These are phyloP conservation scores for Alternaria burnsii DNA, from an alignment of 2,329 filamentous ascomycete species.

Conservation along the genomic window DNA sequence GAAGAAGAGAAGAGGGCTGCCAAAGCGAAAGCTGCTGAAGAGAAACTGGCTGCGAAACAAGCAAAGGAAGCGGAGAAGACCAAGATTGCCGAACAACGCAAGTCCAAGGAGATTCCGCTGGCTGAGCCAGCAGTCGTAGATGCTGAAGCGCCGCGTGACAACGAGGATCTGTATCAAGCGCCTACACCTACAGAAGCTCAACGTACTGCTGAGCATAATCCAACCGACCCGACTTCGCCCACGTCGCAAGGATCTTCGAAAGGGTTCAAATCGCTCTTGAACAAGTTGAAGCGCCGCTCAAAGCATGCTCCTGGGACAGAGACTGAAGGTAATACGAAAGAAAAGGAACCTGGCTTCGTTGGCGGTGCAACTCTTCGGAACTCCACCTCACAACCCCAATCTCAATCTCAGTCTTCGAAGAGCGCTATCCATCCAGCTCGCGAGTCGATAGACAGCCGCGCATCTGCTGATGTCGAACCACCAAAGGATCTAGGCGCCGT, in stretches of 20 bases:
- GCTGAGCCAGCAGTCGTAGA: conserved; percentile 17
- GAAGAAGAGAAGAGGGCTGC: conserved; percentile 63
- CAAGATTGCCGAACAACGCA: conserved; percentile 63
- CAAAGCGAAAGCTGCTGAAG: conserved; percentile 61
- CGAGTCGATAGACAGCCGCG: conserved; percentile 13
- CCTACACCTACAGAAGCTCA: conserved; percentile 17
- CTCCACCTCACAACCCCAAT: conserved; percentile 29
- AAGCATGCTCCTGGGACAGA: conserved; percentile 37
- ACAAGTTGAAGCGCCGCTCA: conserved; percentile 51
- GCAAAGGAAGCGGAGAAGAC: conserved; percentile 57
- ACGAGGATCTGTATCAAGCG: conserved; percentile 34
- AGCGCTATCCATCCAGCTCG: conserved; percentile 10
- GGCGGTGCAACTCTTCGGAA: conserved; percentile 54
- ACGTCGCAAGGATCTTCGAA: conserved; percentile 45
- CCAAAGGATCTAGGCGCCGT: conserved; percentile 25
- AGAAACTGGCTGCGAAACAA: conserved; percentile 52
- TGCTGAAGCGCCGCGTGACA: conserved; percentile 10
- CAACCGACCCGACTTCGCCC: conserved; percentile 29
- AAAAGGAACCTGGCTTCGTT: conserved; percentile 51
- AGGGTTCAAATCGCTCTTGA: conserved; percentile 49
- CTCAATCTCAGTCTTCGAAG: conserved; percentile 20
- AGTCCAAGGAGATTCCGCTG: conserved; percentile 50
- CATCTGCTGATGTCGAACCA: conserved; percentile 13
- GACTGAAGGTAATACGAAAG: conserved; percentile 22
- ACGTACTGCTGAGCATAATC: conserved; percentile 15